Evolutionary conservation across 1,139 yeast genomes (phyloP), one percentile per base, ranked within the genome.

Genomic region (Geotrichum carabidarum): DNA sequence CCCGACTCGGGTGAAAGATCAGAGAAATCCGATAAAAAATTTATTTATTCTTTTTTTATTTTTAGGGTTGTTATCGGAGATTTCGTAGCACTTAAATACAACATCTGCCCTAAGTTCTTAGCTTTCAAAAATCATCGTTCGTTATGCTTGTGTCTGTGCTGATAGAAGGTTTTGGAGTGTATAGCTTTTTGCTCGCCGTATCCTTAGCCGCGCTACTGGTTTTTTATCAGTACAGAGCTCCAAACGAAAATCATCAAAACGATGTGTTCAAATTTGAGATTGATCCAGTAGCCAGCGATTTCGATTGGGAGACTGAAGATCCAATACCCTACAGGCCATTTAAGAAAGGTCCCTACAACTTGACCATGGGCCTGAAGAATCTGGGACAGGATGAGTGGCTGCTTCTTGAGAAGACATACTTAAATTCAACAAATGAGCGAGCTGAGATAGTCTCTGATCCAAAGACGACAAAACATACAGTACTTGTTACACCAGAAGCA

Each of bases 351-450:
- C 75, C 73, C 41, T 84, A 83, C 64, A 79, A 78, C 60, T 70
- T 86, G 69, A 84, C 85, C 4, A 82, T 86, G 87, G 91, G 86
- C 0, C 77, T 85, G 51, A 75, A 75, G 56, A 76, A 74, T 51
- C 67, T 81, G 45, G 77, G 78, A 35, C 75, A 79, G 4, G 78
- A 79, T 51, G 89, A 86, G 54, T 82, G 86, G 83, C 70, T 86
- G 30, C 71, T 82, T 51, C 65, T 86, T n/a, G 95, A 86, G 59
- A 74, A 84, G 49, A 78, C 83, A 0, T 86, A 86, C 62, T 64
- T 73, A 57, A 64, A 71, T 5, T 69, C 74, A 22, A 74, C 83
- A 6, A 72, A 73, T 9, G 66, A 74, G 43, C 80, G 84, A 62
- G 65, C 65, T 1, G 67, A 69, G 34, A 69, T 82, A 22, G 71